phyloP scores from a whole-genome alignment of 805 yeast species.

The Yarrowia sp. region DNA sequence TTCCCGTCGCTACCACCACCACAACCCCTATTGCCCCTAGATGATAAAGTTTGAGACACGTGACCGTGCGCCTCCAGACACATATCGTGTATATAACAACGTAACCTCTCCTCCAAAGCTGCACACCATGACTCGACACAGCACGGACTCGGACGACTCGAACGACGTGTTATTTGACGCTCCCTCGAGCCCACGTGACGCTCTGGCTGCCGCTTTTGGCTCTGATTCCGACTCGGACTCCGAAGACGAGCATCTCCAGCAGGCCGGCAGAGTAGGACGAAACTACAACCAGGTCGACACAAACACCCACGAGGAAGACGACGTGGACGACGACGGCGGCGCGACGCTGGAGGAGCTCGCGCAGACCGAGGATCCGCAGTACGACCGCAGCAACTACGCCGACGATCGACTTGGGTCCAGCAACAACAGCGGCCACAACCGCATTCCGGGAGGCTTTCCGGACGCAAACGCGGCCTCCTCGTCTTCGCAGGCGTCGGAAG shows the following conservation, averaged over 20 bases:
- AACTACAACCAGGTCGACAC: slow-evolving; percentile 22
- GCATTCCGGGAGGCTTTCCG: not conserved
- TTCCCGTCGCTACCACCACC: too few species aligned
- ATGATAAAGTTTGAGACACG: not conserved
- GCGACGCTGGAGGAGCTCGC: slow-evolving; percentile 15
- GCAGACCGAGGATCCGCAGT: slow-evolving; percentile 14
- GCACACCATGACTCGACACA: slow-evolving; percentile 20
- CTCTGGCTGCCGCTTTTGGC: slow-evolving; percentile 32
- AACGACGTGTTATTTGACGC: slow-evolving; percentile 27
- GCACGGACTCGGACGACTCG: slow-evolving; percentile 10
- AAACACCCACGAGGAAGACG: not conserved
- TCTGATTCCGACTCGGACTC: slow-evolving; percentile 29
- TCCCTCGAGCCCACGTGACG: slow-evolving; percentile 27
- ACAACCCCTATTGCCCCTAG: not conserved
- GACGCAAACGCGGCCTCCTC: too few species aligned
- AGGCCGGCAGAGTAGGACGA: slow-evolving; percentile 6
- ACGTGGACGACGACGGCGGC: not conserved
- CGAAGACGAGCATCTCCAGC: slow-evolving; percentile 28
- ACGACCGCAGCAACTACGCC: slow-evolving; percentile 19
- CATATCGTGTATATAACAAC: not conserved
- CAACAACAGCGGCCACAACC: slow-evolving; percentile 10
- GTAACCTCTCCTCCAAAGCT: not conserved
- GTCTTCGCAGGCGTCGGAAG: too few species aligned
- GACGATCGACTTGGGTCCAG: slow-evolving; percentile 12
- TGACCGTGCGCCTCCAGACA: slow-evolving; percentile 2